Conservation (phyloP, 2,329 filamentous ascomycete genomes). For the Westerdykella ornata region DNA sequence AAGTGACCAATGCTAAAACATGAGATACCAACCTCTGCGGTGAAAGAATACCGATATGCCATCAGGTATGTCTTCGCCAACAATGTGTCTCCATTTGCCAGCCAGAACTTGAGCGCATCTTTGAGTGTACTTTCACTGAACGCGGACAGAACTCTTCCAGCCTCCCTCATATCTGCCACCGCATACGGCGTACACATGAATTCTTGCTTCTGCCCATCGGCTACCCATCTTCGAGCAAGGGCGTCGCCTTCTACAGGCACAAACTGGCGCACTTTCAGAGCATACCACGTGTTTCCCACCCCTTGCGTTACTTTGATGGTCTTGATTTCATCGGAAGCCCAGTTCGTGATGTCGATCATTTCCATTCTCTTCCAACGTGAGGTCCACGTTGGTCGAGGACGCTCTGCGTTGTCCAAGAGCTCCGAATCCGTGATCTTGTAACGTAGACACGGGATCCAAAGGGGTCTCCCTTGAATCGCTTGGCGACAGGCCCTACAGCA, state of each 20-base stretch:
- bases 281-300: background rate
- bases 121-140: background rate
- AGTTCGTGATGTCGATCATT: constrained; percentile 1
- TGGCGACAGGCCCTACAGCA: background rate
- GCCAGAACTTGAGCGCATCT: background rate
- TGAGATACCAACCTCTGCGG: background rate
- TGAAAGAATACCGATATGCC: constrained; percentile 3
- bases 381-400: constrained; percentile 3
- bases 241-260: constrained; percentile 1
- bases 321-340: constrained; percentile 2
- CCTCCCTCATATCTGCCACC: constrained; percentile 3
- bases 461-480: background rate
- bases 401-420: constrained; percentile 1
- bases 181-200: constrained; percentile 1
- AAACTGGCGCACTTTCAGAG: constrained; percentile 2
- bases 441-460: constrained; percentile 1
- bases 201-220: background rate
- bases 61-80: constrained; percentile 2
- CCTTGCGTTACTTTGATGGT: constrained; percentile 1
- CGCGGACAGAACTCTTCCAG: background rate
- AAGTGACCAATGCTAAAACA: too few species aligned
- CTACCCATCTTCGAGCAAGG: background rate
- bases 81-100: background rate
- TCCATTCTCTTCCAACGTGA: constrained; percentile 4
- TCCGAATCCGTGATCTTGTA: constrained; percentile 3